phyloP scores from a whole-genome alignment of 1,284 basidiomycete species.

The Meira nashicola region DNA sequence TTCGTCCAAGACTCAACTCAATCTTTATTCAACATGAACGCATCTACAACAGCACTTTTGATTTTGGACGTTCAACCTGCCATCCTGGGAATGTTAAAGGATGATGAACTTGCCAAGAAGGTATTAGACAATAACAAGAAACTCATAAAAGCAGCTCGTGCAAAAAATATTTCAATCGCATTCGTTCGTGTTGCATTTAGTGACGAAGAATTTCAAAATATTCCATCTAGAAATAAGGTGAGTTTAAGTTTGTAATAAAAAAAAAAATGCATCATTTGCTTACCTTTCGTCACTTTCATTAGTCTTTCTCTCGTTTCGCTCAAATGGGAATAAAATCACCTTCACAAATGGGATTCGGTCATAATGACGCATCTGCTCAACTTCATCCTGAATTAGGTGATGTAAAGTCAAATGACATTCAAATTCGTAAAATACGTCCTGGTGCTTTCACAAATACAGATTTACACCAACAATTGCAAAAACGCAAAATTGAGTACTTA shows the following conservation, averaged over 20 bases:
- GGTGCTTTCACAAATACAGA: background rate
- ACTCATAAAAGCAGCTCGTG: background rate
- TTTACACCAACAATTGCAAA: background rate
- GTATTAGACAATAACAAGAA: background rate
- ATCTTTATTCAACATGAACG: background rate
- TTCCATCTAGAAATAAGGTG: background rate
- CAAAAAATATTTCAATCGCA: background rate
- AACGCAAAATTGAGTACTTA: background rate
- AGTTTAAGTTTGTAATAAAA: too few relatives aligned
- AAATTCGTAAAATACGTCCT: background rate
- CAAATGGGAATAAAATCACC: background rate
- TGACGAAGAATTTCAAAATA: background rate
- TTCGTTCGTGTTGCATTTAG: background rate
- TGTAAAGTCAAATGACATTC: background rate
- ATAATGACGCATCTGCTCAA: background rate
- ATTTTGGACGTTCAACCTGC: background rate
- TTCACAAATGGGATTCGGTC: background rate
- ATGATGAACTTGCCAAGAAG: background rate
- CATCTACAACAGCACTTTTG: background rate
- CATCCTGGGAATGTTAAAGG: background rate
- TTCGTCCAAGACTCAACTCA: too few relatives aligned
- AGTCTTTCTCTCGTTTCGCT: background rate
- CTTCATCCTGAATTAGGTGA: background rate
- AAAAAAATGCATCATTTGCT: too few relatives aligned
- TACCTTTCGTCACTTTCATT: too few relatives aligned